A percentile compares a stretch with the other conserved stretches of the same genome.
Evolutionary conservation across 306 rosid genomes (phyloP).

Genomic region (Cucumis hystrix): DNA sequence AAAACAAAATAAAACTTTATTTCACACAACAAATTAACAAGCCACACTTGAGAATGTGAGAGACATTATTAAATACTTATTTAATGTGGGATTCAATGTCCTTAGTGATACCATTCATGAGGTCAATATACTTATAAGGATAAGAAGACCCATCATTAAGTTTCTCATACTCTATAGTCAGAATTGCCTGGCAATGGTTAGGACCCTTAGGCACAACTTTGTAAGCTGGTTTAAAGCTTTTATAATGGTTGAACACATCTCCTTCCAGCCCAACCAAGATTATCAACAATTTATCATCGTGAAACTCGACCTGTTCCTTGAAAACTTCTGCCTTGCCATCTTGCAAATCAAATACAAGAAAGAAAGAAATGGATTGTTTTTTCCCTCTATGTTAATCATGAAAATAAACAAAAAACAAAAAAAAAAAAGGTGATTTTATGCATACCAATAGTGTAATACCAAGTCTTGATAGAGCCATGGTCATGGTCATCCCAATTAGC

Average conservation of each 20-base stretch:
- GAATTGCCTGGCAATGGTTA: not conserved
- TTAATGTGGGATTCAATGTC: not conserved
- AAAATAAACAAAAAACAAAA: too few relatives aligned
- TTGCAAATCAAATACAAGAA: too few relatives aligned
- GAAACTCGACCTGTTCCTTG: not conserved
- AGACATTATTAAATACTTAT: too few relatives aligned
- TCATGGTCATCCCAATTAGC: slow-evolving; percentile 21
- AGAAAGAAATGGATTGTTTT: too few relatives aligned
- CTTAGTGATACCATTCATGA: not conserved
- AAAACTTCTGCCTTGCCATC: not conserved
- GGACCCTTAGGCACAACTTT: not conserved
- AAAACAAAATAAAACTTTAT: too few relatives aligned
- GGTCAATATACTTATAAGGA: not conserved
- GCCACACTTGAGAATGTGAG: too few relatives aligned
- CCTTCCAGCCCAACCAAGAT: not conserved
- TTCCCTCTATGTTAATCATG: too few relatives aligned
- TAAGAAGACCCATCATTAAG: not conserved
- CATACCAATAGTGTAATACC: slow-evolving; percentile 19
- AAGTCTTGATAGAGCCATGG: slow-evolving; percentile 18
- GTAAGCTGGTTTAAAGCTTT: too few relatives aligned
- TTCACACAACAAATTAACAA: too few relatives aligned
- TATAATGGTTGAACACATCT: not conserved
- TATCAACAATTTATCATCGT: not conserved
- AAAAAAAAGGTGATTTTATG: too few relatives aligned
- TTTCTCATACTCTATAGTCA: not conserved